Percentiles rank a stretch among this genome's conserved stretches.
These are phyloP conservation scores for Prunus campanulata DNA, from an alignment of 306 rosid genomes.

Conservation along the genomic window DNA sequence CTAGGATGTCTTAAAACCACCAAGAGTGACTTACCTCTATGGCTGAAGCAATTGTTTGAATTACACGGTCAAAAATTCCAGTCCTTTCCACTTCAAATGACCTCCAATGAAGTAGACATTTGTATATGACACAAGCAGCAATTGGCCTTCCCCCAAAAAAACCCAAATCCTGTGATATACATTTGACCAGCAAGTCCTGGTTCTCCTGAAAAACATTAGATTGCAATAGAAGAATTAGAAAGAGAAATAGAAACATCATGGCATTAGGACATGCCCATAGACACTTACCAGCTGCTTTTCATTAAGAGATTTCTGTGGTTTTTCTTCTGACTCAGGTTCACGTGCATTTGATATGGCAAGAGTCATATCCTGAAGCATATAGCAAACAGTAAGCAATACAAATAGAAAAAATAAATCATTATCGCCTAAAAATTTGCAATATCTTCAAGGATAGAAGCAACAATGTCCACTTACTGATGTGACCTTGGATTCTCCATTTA, in stretches of 20 bases:
- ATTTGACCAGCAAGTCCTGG: conserved; percentile 84
- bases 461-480: conserved; percentile 48
- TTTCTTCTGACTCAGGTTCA: conserved; percentile 97
- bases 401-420: conserved; percentile 11
- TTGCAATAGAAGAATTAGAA: conserved; percentile 22
- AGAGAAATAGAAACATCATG: conserved; percentile 16
- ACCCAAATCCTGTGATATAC: conserved; percentile 95
- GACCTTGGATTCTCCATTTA: conserved; percentile 70
- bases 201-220: conserved; percentile 73
- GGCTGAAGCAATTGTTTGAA: conserved; percentile 95
- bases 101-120: conserved; percentile 99
- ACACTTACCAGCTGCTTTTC: conserved; percentile 94
- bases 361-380: conserved; percentile 62
- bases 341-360: conserved; percentile 76
- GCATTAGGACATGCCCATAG: conserved; percentile 16
- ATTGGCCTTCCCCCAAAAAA: conserved; percentile 90
- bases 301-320: conserved; percentile 94
- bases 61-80: conserved; percentile 85
- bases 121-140: conserved; percentile 93
- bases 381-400: conserved; percentile 20
- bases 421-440: background rate
- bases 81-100: conserved; percentile 99
- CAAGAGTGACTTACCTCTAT: conserved; percentile 61
- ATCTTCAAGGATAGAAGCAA: conserved; percentile 18
- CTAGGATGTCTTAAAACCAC: conserved; percentile 14